Conservation (phyloP, 805 yeast genomes). For the Candida quercuum region DNA sequence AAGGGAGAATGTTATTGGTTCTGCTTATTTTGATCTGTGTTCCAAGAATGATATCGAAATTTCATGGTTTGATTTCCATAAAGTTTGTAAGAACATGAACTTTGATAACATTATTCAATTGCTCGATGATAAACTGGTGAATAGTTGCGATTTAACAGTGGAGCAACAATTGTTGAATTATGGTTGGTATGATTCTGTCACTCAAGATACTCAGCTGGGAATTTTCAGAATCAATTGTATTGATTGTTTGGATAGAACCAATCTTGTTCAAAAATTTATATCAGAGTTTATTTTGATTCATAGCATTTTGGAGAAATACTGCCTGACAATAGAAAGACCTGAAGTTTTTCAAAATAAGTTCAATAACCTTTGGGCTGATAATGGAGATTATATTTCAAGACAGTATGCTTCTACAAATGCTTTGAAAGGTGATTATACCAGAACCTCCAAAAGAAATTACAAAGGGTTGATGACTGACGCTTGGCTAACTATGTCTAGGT, state of each 20-base stretch:
- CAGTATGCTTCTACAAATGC: slow-evolving; percentile 59
- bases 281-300: slow-evolving; percentile 24
- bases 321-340: slow-evolving; percentile 2
- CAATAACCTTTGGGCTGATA: slow-evolving; percentile 55
- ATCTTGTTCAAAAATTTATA: slow-evolving; percentile 39
- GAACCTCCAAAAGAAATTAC: slow-evolving; percentile 37
- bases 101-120: slow-evolving; percentile 31
- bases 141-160: slow-evolving; percentile 12
- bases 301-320: slow-evolving; percentile 21
- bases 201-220: slow-evolving; percentile 39
- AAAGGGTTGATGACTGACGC: slow-evolving; percentile 39
- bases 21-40: slow-evolving; percentile 35
- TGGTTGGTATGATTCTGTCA: slow-evolving; percentile 28
- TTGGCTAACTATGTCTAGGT: slow-evolving; percentile 34
- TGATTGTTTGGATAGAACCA: slow-evolving; percentile 62
- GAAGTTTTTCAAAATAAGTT: slow-evolving; percentile 19
- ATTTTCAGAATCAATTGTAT: slow-evolving; percentile 56
- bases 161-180: slow-evolving; percentile 14
- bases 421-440: slow-evolving; percentile 41
- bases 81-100: slow-evolving; percentile 38
- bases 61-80: slow-evolving; percentile 62
- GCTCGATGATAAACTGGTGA: slow-evolving; percentile 20
- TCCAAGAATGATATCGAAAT: slow-evolving; percentile 32
- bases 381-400: slow-evolving; percentile 61
- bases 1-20: slow-evolving; percentile 32